Evolutionary conservation across 768 basidiomycete genomes (phyloP), one percentile per base, ranked within the genome.

Genomic region (Krasilnikovozyma curviuscula): DNA sequence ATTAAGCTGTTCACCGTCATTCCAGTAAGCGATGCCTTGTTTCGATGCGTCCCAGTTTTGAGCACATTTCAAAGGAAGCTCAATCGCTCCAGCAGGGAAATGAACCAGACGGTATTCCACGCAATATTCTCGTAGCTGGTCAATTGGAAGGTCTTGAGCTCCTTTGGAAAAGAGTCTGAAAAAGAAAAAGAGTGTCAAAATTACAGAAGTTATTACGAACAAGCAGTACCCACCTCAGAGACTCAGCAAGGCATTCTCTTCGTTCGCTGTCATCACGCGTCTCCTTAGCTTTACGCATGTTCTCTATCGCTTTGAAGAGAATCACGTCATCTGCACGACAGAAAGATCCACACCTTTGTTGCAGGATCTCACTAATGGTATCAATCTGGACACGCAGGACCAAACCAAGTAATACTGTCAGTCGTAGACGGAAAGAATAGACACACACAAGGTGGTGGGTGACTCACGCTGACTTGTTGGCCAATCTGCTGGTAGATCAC

Each of bases 401-500:
- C 29, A 1, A 19, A 23, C 46, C 27, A 19, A 40, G n/a, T 33
- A 7, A 5, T 2, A 13, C n/a, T n/a, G 32, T 32, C 48, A 31
- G 31, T 14, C 13, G 35, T 7, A 44, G 23, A 19, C 13, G 6
- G 18, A 30, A 38, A 18, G 18, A n/a, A 21, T n/a, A 29, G 18
- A 23, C 29, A 43, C 6, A 19, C 19, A 12, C n/a, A 8, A 18
- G 35, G 40, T 18, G 5, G 31, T 18, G 8, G 27, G 13, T 18
- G 24, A 63, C 81, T 57, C 63, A 89, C 88, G 55, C 83, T 86
- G 44, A 88, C 83, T 61, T 97, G 88, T 61, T 91, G 85, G 19
- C 83, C 83, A 56, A 97, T 97, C 63, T 98, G 93, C 61, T 91
- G 86, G 63, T 98, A 84, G 56, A 98, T 97, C 55, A 98, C 76